Percentiles rank a stretch among this genome's conserved stretches.
Conservation (phyloP, 2,329 filamentous ascomycete genomes). For the Sporothrix luriei region DNA sequence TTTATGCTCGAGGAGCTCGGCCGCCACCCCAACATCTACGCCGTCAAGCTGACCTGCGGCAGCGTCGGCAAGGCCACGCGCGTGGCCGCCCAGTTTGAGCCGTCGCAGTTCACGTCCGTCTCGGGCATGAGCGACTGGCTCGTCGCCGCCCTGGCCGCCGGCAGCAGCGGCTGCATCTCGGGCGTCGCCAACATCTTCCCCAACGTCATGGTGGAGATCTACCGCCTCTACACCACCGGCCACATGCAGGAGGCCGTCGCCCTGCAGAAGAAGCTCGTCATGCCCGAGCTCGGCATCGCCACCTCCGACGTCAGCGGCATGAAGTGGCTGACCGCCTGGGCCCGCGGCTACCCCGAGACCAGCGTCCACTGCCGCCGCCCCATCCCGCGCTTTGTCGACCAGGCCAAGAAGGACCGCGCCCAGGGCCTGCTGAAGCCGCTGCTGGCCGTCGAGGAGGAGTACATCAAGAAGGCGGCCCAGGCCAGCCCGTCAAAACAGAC, state of each 20-base stretch:
- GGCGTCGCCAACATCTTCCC: conserved; percentile 22
- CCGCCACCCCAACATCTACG: conserved; percentile 20
- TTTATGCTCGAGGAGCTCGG: conserved; percentile 14
- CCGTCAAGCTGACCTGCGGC: conserved; percentile 24
- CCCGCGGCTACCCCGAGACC: conserved; percentile 11
- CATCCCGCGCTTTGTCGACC: conserved; percentile 19
- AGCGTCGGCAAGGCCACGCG: conserved; percentile 11
- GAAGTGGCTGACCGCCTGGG: conserved; percentile 19
- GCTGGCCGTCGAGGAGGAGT: conserved; percentile 6
- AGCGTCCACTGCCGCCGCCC: conserved; percentile 25
- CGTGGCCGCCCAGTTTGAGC: conserved; percentile 1
- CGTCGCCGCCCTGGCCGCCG: conserved; percentile 1
- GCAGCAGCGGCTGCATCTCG: conserved; percentile 8
- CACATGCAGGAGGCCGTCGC: neutral
- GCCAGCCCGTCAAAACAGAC: neutral
- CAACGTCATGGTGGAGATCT: conserved; percentile 15
- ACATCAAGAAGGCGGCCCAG: neutral
- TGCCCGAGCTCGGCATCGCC: conserved; percentile 17
- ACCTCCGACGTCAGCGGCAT: conserved; percentile 11
- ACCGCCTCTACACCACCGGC: neutral
- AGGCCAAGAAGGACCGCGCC: conserved; percentile 17
- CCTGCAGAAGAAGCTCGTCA: conserved; percentile 19
- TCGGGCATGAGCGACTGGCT: conserved; percentile 19
- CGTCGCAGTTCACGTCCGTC: neutral
- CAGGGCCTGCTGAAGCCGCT: neutral